Conservation (phyloP, 768 basidiomycete species). For the Roridomyces roridus region DNA sequence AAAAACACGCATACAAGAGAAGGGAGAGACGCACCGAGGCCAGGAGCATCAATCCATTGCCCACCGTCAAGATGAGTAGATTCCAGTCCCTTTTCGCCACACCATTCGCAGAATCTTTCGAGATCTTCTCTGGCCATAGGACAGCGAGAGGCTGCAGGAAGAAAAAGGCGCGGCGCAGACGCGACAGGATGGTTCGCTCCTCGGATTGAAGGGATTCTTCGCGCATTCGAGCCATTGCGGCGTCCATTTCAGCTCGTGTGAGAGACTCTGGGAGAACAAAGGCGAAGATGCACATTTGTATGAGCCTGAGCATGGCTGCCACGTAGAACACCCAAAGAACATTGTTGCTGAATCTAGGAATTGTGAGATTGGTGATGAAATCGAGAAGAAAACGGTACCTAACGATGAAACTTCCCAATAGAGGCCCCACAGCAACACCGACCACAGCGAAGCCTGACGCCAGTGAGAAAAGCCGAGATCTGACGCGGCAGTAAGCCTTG, state of each 20-base stretch:
- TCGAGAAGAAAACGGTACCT: slow-evolving; percentile 24
- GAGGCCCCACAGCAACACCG: slow-evolving; percentile 83
- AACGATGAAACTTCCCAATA: slow-evolving; percentile 71
- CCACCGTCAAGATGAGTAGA: slow-evolving; percentile 59
- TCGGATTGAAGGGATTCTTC: slow-evolving; percentile 35
- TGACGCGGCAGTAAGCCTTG: slow-evolving; percentile 30
- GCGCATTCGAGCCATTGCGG: slow-evolving; percentile 34
- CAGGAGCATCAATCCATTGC: slow-evolving; percentile 54
- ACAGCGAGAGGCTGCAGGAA: slow-evolving; percentile 78
- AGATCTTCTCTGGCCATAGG: slow-evolving; percentile 53
- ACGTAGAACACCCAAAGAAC: slow-evolving; percentile 77
- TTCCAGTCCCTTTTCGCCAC: slow-evolving; percentile 67
- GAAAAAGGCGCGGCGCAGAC: slow-evolving; percentile 53
- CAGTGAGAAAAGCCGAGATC: slow-evolving; percentile 71
- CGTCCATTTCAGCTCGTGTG: slow-evolving; percentile 52
- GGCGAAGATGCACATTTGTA: slow-evolving; percentile 57
- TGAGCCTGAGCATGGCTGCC: slow-evolving; percentile 53
- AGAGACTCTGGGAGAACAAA: slow-evolving; percentile 83
- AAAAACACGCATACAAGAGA: background rate
- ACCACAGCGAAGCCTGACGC: slow-evolving; percentile 69
- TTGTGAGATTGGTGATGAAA: background rate
- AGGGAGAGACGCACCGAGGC: slow-evolving; percentile 44
- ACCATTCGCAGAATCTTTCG: slow-evolving; percentile 36
- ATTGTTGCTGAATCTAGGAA: slow-evolving; percentile 45
- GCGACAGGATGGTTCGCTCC: slow-evolving; percentile 28